Percentiles rank a stretch among this genome's conserved stretches.
phyloP scores from a whole-genome alignment of 2,329 filamentous ascomycete genomes.

The Pezicula rhizophila region DNA sequence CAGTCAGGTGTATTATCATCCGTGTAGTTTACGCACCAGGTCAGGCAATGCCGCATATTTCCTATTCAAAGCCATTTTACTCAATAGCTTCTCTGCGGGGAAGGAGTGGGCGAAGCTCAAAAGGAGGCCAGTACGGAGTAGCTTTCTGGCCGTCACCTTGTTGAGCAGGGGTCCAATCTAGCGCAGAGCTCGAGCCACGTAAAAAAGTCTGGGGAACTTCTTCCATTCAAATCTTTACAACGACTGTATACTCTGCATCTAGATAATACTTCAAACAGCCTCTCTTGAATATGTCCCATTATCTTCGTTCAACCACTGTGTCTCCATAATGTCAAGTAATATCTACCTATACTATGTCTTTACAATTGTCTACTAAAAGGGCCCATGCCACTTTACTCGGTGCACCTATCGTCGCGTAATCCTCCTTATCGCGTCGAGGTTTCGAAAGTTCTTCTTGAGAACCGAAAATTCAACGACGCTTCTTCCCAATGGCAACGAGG shows the following conservation, averaged over 20 bases:
- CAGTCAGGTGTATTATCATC: not conserved
- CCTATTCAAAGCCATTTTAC: conserved; percentile 65
- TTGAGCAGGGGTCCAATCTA: not conserved
- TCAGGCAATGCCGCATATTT: conserved; percentile 81
- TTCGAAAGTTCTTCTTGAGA: not conserved
- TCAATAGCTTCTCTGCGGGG: not conserved
- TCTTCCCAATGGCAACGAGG: not conserved
- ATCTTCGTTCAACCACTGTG: too few species aligned
- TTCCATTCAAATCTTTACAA: not conserved
- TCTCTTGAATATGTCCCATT: too few species aligned
- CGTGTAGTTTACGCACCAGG: conserved; percentile 46
- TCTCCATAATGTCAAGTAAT: too few species aligned
- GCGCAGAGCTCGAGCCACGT: not conserved
- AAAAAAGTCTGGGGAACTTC: conserved; percentile 1
- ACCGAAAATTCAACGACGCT: not conserved
- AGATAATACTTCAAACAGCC: too few species aligned
- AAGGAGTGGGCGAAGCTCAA: not conserved
- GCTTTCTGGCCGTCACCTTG: not conserved
- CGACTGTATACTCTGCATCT: too few species aligned
- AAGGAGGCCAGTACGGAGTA: not conserved
- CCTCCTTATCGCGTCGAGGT: not conserved
- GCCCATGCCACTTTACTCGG: not conserved
- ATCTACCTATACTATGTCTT: too few species aligned
- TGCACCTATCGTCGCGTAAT: conserved; percentile 1
- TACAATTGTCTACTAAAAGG: not conserved